Evolutionary conservation across 345 rosid species (phyloP).

Genomic region (Aquilaria yunnanensis): DNA sequence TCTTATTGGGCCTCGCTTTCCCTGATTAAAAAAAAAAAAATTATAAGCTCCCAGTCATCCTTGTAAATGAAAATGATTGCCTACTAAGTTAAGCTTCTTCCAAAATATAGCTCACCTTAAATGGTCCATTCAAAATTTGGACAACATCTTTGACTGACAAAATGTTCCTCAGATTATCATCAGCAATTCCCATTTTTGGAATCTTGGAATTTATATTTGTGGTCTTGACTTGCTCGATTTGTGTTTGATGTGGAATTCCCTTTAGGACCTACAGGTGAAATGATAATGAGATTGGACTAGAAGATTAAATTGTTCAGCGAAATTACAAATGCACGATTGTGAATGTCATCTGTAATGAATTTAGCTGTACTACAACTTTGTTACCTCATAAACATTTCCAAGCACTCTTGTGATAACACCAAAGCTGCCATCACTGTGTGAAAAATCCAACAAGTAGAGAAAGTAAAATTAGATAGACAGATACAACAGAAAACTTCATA

Average conservation of each 20-base stretch:
- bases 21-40: constrained; percentile 29
- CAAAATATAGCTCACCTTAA: constrained; percentile 47
- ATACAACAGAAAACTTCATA: too few relatives aligned
- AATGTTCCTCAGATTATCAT: constrained; percentile 57
- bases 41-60: neutral
- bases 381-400: constrained; percentile 82
- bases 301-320: neutral
- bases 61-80: constrained; percentile 4
- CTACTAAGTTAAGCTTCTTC: constrained; percentile 2
- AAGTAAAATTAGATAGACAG: neutral
- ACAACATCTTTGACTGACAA: constrained; percentile 71
- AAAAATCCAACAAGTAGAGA: neutral
- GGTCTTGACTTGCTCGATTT: constrained; percentile 62
- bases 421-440: constrained; percentile 65
- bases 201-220: constrained; percentile 85
- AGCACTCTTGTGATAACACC: constrained; percentile 86
- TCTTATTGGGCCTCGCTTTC: constrained; percentile 87
- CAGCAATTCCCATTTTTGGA: constrained; percentile 55
- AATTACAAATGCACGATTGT: too few relatives aligned
- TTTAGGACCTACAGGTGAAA: constrained; percentile 28
- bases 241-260: constrained; percentile 85
- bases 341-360: too few relatives aligned
- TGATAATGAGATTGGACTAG: neutral
- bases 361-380: neutral
- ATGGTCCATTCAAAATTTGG: constrained; percentile 70